Base-by-base conservation (phyloP, 2,329 filamentous ascomycete species). In the Colletotrichum tropicicola region DNA sequence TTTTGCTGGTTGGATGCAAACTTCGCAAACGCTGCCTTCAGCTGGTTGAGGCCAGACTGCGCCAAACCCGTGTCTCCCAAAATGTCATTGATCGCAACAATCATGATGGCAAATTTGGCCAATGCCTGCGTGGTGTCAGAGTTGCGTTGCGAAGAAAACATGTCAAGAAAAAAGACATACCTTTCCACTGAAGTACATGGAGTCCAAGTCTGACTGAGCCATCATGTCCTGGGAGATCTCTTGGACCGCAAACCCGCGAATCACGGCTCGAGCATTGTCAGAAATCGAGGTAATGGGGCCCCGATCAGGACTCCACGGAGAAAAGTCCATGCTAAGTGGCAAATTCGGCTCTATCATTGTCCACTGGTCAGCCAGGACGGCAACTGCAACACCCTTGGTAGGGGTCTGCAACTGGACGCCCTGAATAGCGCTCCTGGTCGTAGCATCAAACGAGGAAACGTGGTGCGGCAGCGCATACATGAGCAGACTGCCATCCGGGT, bases 391-490 rank as follows among this genome's bases (percentile, higher is more conserved):
- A 10, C 96, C 96, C 78, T 98, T 98, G 19, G 93, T 97, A 0
- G 93, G 91, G 0, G 93, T 95, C 60, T 90, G 87, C 55, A 98
- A 80, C 67, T 86, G 82, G 2, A 96, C 75, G 5, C 80, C 86
- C 7, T 82, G 80, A 23, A 82, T 79, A 10, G 79, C 79, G 8
- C 87, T 88, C 35, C 69, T 72, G 2, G 86, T 88, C 1, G 77
- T 77, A 1, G 76, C 70, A 68, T 93, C 87, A 66, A 98, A 94
- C 0, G 92, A 93, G 30, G 88, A 81, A 3, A 93, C 75, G 70
- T 98, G 96, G 75, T 98, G 96, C 21, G 94, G 93, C 49, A 99
- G 80, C 15, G 92, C 92, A 75, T 92, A 98, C 90, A 97, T 96
- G 68, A 96, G 82, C 21, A 97, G 81, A 65, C 82, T 85, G 15